phyloP scores from a whole-genome alignment of 805 yeast species.

The Teunomyces pallodes region DNA sequence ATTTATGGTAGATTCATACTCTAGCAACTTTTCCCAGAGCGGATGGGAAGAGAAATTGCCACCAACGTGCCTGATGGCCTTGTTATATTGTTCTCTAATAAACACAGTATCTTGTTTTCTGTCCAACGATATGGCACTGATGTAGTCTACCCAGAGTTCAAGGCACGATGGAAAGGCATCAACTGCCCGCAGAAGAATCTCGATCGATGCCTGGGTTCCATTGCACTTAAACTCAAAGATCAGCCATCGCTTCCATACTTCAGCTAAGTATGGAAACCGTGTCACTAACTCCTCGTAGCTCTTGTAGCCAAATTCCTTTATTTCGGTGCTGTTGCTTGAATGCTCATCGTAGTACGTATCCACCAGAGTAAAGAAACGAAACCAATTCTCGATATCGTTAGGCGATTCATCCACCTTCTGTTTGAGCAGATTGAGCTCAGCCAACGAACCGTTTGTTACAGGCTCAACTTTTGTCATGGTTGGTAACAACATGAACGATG shows the following conservation, averaged over 20 bases:
- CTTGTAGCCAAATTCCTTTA: slow-evolving; percentile 15
- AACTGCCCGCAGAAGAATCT: slow-evolving; percentile 44
- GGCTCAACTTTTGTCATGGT: background rate
- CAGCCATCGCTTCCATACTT: slow-evolving; percentile 63
- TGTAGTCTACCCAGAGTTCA: slow-evolving; percentile 69
- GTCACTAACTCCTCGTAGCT: slow-evolving; percentile 37
- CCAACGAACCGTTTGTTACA: background rate
- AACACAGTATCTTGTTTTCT: slow-evolving; percentile 25
- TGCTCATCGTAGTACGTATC: slow-evolving; percentile 20
- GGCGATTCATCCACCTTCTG: slow-evolving; percentile 14
- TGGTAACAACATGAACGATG: background rate
- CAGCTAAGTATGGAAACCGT: slow-evolving; percentile 56
- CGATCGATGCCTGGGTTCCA: slow-evolving; percentile 52
- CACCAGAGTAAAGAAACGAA: slow-evolving; percentile 30
- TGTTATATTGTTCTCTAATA: slow-evolving; percentile 44
- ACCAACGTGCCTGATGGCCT: slow-evolving; percentile 57
- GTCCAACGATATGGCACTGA: slow-evolving; percentile 43
- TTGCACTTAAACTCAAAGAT: slow-evolving; percentile 53
- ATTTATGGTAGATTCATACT: slow-evolving; percentile 46
- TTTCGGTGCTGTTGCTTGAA: slow-evolving; percentile 11
- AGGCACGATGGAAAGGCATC: slow-evolving; percentile 53
- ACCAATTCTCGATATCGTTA: slow-evolving; percentile 40
- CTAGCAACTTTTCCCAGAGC: slow-evolving; percentile 78
- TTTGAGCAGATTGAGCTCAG: background rate
- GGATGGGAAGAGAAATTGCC: slow-evolving; percentile 72